A percentile compares a stretch with the other conserved stretches of the same genome.
Conservation (phyloP, 345 rosid species). For the Trapa bicornis region DNA sequence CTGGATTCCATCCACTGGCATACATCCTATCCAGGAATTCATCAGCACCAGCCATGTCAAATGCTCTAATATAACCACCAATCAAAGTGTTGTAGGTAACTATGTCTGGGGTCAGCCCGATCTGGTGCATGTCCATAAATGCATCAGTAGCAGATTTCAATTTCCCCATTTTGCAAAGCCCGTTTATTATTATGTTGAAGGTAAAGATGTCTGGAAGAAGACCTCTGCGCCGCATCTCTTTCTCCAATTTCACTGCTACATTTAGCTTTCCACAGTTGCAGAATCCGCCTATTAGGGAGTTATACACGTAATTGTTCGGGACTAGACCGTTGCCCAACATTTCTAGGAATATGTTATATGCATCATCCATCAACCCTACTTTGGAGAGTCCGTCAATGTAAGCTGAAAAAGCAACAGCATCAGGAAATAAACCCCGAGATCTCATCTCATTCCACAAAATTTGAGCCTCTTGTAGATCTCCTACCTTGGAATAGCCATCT, state of each 20-base stretch:
- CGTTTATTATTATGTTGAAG: conserved; percentile 44
- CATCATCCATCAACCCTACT: conserved; percentile 52
- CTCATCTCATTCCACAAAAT: conserved; percentile 55
- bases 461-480: conserved; percentile 41
- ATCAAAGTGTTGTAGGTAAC: conserved; percentile 67
- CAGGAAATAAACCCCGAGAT: conserved; percentile 37
- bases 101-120: conserved; percentile 47
- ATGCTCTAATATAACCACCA: conserved; percentile 40
- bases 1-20: conserved; percentile 45
- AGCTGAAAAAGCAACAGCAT: conserved; percentile 54
- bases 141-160: conserved; percentile 40
- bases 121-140: conserved; percentile 29
- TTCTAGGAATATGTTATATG: conserved; percentile 34
- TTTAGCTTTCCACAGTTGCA: conserved; percentile 37
- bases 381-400: conserved; percentile 53
- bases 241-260: conserved; percentile 45
- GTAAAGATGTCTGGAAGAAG: conserved; percentile 54
- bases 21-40: conserved; percentile 32
- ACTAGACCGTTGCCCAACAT: conserved; percentile 42
- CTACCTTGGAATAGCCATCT: conserved; percentile 47
- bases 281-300: conserved; percentile 49
- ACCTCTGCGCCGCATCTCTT: conserved; percentile 45
- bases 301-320: conserved; percentile 59
- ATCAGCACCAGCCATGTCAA: conserved; percentile 39
- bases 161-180: conserved; percentile 44